A percentile compares a stretch with the other conserved stretches of the same genome.
Conservation (phyloP, 768 basidiomycete species). For the Dacryopinax primogenitus region DNA sequence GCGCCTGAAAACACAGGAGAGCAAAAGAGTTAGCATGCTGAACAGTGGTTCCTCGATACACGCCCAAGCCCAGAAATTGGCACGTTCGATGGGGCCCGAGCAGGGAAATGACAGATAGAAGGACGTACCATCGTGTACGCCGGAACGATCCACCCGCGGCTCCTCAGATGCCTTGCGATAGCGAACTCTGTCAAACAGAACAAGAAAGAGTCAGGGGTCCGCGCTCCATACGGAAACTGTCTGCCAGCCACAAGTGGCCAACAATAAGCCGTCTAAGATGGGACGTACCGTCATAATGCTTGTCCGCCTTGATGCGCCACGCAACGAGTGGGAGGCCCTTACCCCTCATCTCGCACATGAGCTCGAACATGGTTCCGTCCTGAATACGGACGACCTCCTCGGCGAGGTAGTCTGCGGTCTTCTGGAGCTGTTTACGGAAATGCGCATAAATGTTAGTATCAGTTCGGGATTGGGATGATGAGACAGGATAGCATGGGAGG, state of each 20-base stretch:
- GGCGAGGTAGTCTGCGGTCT: conserved; percentile 21
- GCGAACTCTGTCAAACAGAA: conserved; percentile 23
- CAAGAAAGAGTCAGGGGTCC: background rate
- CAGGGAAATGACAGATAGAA: too few species aligned
- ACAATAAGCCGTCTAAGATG: background rate
- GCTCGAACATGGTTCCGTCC: conserved; percentile 20
- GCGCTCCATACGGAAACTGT: too few species aligned
- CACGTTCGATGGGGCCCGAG: too few species aligned
- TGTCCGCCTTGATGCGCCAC: conserved; percentile 20
- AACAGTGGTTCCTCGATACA: background rate
- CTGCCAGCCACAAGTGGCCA: background rate
- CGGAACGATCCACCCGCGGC: conserved; percentile 20
- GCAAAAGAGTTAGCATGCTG: background rate
- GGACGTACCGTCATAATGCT: conserved; percentile 19
- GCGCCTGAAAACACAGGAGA: conserved; percentile 12
- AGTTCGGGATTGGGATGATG: background rate
- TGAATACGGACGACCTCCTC: conserved; percentile 17
- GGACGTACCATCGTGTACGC: conserved; percentile 8
- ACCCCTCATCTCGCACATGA: conserved; percentile 20
- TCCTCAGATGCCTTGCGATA: conserved; percentile 21
- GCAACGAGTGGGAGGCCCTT: conserved; percentile 26
- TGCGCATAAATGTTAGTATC: background rate
- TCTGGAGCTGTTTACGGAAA: conserved; percentile 14
- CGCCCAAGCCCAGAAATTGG: too few species aligned
- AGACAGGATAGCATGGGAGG: background rate